Evolutionary conservation across 2,329 filamentous ascomycete genomes (phyloP).

Genomic region (Colletotrichum lindemuthianum): DNA sequence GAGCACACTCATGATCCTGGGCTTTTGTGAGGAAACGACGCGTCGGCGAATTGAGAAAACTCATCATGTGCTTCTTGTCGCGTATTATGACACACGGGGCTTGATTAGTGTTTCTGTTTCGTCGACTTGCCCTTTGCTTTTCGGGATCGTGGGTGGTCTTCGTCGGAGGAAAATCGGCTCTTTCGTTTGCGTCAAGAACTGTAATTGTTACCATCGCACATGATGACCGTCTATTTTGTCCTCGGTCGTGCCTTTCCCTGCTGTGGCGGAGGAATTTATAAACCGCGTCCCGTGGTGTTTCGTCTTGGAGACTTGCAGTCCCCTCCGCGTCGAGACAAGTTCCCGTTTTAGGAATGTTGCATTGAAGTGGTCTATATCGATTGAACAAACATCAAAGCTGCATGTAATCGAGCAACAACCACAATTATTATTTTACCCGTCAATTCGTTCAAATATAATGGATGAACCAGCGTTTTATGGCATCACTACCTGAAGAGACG

Average conservation of each 20-base stretch:
- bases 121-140: no score
- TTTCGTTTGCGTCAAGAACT: conserved; percentile 40
- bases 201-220: conserved; percentile 40
- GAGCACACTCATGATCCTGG: neutral
- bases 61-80: no score
- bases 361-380: conserved; percentile 52
- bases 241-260: conserved; percentile 8
- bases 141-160: no score
- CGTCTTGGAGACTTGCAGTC: conserved; percentile 52
- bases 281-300: conserved; percentile 52
- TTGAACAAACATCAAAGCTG: conserved; percentile 3
- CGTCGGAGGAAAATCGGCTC: no score
- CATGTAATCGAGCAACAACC: neutral
- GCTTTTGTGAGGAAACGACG: neutral
- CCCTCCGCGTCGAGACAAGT: conserved; percentile 50
- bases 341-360: conserved; percentile 48
- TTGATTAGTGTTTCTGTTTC: no score
- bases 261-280: conserved; percentile 46
- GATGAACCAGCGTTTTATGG: conserved; percentile 18
- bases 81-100: no score
- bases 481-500: conserved; percentile 14
- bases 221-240: conserved; percentile 19
- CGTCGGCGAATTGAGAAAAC: neutral
- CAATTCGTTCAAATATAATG: conserved; percentile 4
- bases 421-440: no score